A percentile compares a stretch with the other conserved stretches of the same genome.
These are phyloP conservation scores for Pestalotiopsis fici DNA, from an alignment of 2,329 filamentous ascomycete genomes.

Conservation along the genomic window DNA sequence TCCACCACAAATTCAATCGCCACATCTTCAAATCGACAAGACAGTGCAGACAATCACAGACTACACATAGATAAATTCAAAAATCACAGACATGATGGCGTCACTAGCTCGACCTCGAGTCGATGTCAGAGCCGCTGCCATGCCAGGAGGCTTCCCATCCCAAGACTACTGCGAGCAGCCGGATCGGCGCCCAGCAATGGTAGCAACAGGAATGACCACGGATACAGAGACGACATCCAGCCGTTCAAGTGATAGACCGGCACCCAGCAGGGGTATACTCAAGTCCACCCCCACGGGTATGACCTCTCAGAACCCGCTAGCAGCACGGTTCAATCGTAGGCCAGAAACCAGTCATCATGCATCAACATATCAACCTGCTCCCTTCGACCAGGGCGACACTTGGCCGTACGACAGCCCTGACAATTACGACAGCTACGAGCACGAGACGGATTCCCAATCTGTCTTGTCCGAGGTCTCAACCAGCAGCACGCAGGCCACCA, in stretches of 20 bases:
- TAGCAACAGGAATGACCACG: slow-evolving; percentile 18
- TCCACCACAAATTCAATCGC: background rate
- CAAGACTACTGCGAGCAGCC: slow-evolving; percentile 18
- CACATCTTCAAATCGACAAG: slow-evolving; percentile 8
- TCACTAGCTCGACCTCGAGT: slow-evolving; percentile 20
- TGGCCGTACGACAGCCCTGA: slow-evolving; percentile 17
- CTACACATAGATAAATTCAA: slow-evolving; percentile 14
- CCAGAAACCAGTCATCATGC: slow-evolving; percentile 18
- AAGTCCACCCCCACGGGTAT: slow-evolving; percentile 18
- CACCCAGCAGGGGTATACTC: slow-evolving; percentile 26
- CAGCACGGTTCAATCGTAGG: slow-evolving; percentile 28
- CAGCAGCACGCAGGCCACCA: slow-evolving; percentile 38
- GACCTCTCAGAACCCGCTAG: slow-evolving; percentile 24
- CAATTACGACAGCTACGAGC: slow-evolving; percentile 24
- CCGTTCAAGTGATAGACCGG: slow-evolving; percentile 18
- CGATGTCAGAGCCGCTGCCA: slow-evolving; percentile 16
- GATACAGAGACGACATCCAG: slow-evolving; percentile 25
- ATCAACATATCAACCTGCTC: slow-evolving; percentile 9
- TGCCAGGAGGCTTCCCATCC: slow-evolving; percentile 27
- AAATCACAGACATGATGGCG: slow-evolving; percentile 16
- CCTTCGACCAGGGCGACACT: slow-evolving; percentile 23
- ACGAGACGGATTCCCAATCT: slow-evolving; percentile 37
- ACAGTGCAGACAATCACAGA: slow-evolving; percentile 25
- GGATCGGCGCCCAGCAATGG: slow-evolving; percentile 12
- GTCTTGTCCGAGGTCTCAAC: slow-evolving; percentile 35